Base-by-base conservation (phyloP, 2,329 filamentous ascomycete genomes). In the Ophiostoma himal-ulmi region DNA sequence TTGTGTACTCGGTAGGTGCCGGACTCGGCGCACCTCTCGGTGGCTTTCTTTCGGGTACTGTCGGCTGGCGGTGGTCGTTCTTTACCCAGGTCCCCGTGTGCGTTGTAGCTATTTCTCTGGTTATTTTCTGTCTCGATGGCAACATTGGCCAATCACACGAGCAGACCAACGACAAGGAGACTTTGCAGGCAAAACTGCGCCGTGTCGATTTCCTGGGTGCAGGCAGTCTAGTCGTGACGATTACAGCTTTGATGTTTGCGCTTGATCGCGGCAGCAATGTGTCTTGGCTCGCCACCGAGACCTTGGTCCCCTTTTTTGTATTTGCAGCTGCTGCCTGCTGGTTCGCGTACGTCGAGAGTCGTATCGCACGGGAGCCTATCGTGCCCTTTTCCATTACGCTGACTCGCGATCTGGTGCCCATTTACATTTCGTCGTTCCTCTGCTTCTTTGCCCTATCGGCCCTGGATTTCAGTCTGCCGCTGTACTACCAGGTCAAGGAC, bases 401-500 rank as follows among this genome's bases (percentile, higher is more conserved):
- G 8, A 76, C 80, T n/a, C 77, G 78, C 52, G 80, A 79, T 39
- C 78, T 82, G 0, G 72, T 82, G 5, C 77, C 78, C 0, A 78
- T 79, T 2, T 81, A 81, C 70, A 69, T 79, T 2, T 78, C 73
- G 82, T 60, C 78, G 77, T 41, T 75, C 76, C 6, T 74, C 5
- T 71, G 73, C 7, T 71, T 71, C 5, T 71, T 73, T 22, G 72
- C 75, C 3, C 74, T 75, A 22, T 73, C 75, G 72, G 66, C 71
- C n/a, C 77, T 83, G 72, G 81, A 84, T 79, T 82, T 82, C 48
- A 78, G 80, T 0, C 78, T 86, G 0, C 84, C 84, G 0, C 75
- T 86, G 0, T 86, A 86, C 75, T 86, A 86, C 72, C 83, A 86
- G 71, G 81, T 84, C 5, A 83, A 65, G 36, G 62, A 39, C 62